Evolutionary conservation across 106 monocot species (phyloP).

Genomic region (Allium sativum): DNA sequence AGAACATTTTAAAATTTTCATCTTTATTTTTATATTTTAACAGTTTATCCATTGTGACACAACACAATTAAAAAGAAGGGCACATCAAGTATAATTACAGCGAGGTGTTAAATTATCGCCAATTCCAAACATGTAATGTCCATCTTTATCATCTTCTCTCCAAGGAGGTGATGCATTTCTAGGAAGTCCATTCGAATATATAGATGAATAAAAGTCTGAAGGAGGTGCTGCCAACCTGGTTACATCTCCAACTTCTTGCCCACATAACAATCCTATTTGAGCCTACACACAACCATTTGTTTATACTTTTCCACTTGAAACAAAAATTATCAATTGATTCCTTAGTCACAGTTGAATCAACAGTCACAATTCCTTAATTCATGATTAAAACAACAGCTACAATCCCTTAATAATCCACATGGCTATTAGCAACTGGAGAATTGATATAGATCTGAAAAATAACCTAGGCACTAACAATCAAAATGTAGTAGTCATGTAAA

Average conservation of each 20-base stretch:
- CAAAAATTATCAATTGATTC: slow-evolving; percentile 6
- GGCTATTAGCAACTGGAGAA: too few relatives aligned
- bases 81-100: slow-evolving; percentile 66
- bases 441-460: too few relatives aligned
- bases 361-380: background rate
- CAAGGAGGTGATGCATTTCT: slow-evolving; percentile 75
- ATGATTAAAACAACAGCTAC: background rate
- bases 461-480: too few relatives aligned
- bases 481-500: too few relatives aligned
- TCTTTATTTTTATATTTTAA: too few relatives aligned
- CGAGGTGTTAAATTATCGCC: slow-evolving; percentile 95
- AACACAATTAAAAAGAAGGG: slow-evolving; percentile 7
- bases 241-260: slow-evolving; percentile 81
- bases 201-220: slow-evolving; percentile 33
- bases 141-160: slow-evolving; percentile 97
- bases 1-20: background rate
- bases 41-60: background rate
- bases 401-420: too few relatives aligned
- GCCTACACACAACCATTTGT: slow-evolving; percentile 69
- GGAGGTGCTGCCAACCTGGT: slow-evolving; percentile 26
- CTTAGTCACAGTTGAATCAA: background rate
- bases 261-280: slow-evolving; percentile 72
- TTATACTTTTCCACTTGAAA: slow-evolving; percentile 22
- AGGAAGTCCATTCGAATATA: slow-evolving; percentile 41
- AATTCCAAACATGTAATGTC: slow-evolving; percentile 86